phyloP scores from a whole-genome alignment of 2,329 filamentous ascomycete species.

The Penicillium sp. region DNA sequence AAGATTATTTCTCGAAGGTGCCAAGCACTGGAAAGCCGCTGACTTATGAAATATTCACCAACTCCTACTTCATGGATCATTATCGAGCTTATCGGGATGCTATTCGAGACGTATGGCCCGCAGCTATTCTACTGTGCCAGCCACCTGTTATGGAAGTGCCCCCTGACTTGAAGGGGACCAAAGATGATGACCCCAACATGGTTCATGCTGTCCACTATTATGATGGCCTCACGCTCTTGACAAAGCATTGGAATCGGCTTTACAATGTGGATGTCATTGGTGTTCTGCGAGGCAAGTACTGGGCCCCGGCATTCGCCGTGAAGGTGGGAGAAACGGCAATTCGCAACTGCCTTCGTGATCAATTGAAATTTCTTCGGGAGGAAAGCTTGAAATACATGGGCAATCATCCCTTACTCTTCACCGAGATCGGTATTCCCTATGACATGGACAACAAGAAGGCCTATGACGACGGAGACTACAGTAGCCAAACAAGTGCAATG shows the following conservation, averaged over 20 bases:
- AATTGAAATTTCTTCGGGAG: conserved; percentile 72
- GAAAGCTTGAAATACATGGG: conserved; percentile 88
- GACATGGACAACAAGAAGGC: conserved; percentile 97
- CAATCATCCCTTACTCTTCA: conserved; percentile 80
- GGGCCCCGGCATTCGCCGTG: conserved; percentile 83
- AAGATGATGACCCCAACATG: conserved; percentile 82
- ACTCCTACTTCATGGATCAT: conserved; percentile 83
- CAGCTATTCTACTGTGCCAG: conserved; percentile 84
- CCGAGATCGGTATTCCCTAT: conserved; percentile 95
- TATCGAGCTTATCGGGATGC: conserved; percentile 70
- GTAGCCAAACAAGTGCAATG: conserved; percentile 83
- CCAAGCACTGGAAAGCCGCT: conserved; percentile 67
- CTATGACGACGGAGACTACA: conserved; percentile 92
- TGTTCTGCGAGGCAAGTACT: conserved; percentile 79
- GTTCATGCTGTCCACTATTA: conserved; percentile 95
- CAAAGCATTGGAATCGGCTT: conserved; percentile 93
- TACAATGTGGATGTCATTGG: conserved; percentile 98
- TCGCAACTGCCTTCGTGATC: conserved; percentile 84
- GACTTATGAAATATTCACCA: conserved; percentile 80
- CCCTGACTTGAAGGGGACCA: conserved; percentile 76
- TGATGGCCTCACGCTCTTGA: conserved; percentile 92
- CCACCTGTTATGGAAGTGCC: conserved; percentile 88
- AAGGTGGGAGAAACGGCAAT: conserved; percentile 91
- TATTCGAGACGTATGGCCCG: conserved; percentile 68
- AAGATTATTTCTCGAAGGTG: conserved; percentile 80